A percentile compares a stretch with the other conserved stretches of the same genome.
Conservation (phyloP, 306 rosid species). For the Dryas alaskensis region DNA sequence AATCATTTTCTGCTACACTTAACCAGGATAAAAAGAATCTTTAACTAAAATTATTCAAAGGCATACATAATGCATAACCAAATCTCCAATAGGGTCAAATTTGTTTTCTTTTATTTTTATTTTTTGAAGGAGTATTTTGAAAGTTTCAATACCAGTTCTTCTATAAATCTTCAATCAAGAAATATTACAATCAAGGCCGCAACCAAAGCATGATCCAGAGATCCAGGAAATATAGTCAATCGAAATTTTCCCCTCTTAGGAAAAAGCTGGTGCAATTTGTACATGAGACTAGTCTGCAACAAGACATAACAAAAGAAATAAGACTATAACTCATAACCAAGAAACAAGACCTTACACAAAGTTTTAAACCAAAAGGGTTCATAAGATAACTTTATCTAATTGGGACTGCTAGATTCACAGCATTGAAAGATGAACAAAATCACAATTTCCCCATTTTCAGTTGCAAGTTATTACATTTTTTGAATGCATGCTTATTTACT, state of each 20-base stretch:
- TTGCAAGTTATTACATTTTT: too few relatives aligned
- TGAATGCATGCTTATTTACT: background rate
- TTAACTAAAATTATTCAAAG: background rate
- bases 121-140: background rate
- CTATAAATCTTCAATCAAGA: constrained; percentile 45
- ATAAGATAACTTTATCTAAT: background rate
- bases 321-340: background rate
- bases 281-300: constrained; percentile 84
- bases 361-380: background rate
- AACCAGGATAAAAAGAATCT: background rate
- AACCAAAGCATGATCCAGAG: constrained; percentile 46
- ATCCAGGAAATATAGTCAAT: constrained; percentile 66
- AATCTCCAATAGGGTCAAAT: background rate
- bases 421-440: background rate
- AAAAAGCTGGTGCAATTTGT: constrained; percentile 65
- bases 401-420: background rate
- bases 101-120: background rate
- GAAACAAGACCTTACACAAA: constrained; percentile 2
- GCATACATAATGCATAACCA: background rate
- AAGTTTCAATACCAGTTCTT: background rate
- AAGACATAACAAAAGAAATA: constrained; percentile 4
- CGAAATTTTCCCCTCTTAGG: constrained; percentile 70
- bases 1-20: background rate
- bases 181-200: constrained; percentile 71
- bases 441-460: too few relatives aligned